These are phyloP conservation scores for Solanum chmielewskii DNA, from an alignment of 257 asterid genomes.

Conservation along the genomic window DNA sequence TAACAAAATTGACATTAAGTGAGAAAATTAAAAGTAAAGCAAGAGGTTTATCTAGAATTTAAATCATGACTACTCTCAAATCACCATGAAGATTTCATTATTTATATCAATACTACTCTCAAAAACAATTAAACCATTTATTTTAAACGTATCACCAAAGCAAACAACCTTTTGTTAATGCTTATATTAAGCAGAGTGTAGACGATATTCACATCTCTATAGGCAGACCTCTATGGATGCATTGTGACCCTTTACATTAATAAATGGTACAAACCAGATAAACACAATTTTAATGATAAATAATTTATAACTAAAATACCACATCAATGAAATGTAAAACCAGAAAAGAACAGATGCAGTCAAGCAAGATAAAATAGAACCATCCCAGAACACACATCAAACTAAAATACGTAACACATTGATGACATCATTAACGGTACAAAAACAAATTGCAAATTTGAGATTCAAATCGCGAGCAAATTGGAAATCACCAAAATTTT, in stretches of 20 bases:
- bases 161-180: not conserved
- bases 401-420: not conserved
- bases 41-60: not conserved
- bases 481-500: not conserved
- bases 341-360: not conserved
- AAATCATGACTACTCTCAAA: not conserved
- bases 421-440: not conserved
- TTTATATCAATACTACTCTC: not conserved
- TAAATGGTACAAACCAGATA: not conserved
- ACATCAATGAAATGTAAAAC: not conserved
- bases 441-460: not conserved
- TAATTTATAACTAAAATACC: not conserved
- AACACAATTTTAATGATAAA: not conserved
- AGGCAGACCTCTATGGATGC: not conserved
- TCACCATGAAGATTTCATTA: not conserved
- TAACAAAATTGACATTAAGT: not conserved
- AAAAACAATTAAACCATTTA: not conserved
- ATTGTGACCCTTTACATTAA: not conserved
- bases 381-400: not conserved
- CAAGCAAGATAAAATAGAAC: not conserved
- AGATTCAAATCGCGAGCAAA: not conserved
- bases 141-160: not conserved
- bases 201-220: not conserved
- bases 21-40: constrained; percentile 6
- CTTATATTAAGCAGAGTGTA: not conserved